Conservation (phyloP, 139 green algal genomes). For the Closterium sp. region DNA sequence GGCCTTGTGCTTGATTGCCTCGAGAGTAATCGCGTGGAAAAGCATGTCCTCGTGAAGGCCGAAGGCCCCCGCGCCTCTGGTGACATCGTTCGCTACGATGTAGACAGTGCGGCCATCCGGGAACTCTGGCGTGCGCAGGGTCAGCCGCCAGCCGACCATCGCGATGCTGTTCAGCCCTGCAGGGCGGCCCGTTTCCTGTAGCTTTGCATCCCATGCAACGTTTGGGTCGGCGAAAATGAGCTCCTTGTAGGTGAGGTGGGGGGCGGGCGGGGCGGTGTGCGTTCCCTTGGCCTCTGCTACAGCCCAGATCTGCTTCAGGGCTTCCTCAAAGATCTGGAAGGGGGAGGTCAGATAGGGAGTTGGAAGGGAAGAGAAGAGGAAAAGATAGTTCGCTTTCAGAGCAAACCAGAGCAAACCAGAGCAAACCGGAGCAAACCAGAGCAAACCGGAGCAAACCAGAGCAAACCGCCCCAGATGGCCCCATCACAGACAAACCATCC, state of each 20-base stretch:
- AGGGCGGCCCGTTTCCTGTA: conserved; percentile 45
- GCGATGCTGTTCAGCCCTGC: conserved; percentile 57
- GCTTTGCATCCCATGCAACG: conserved; percentile 17
- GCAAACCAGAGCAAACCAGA: too few relatives aligned
- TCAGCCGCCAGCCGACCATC: conserved; percentile 89
- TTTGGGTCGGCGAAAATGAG: conserved; percentile 59
- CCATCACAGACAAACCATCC: neutral
- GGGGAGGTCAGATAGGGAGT: neutral
- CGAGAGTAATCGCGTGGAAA: conserved; percentile 80
- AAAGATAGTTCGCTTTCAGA: too few relatives aligned
- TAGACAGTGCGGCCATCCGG: conserved; percentile 60
- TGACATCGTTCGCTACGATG: conserved; percentile 96
- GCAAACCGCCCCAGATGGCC: neutral
- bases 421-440: too few relatives aligned
- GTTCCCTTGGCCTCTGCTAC: neutral
- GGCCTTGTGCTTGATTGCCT: conserved; percentile 73
- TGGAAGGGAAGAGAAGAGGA: neutral
- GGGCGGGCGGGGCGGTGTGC: neutral
- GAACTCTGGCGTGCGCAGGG: conserved; percentile 84
- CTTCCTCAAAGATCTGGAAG: conserved; percentile 58
- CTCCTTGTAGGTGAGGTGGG: conserved; percentile 62
- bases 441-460: too few relatives aligned
- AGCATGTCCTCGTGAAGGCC: conserved; percentile 84
- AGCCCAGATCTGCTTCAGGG: conserved; percentile 76
- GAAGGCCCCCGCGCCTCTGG: conserved; percentile 85